Evolutionary conservation across 2,329 filamentous ascomycete species (phyloP), one percentile per base, ranked within the genome.

Genomic region (Diaporthe vaccinii): DNA sequence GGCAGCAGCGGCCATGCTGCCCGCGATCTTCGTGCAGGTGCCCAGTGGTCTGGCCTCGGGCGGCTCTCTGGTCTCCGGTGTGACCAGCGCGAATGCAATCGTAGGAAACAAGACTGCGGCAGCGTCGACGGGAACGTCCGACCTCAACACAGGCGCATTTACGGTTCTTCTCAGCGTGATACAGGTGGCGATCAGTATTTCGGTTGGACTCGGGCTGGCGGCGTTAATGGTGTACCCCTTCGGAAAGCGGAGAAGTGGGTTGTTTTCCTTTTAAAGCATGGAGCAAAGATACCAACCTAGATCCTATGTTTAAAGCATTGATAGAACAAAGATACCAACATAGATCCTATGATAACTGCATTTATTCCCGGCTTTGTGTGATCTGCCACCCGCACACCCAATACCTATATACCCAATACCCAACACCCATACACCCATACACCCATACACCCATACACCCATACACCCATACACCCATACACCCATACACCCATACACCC

Each of bases 1-100:
- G 3, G 95, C 95, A 0, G 95, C 95, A 0, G 94, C 95, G 0
- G 93, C 94, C 1, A 94, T 98, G 88, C 85, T 98, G 14, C 95
- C 95, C 0, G 95, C 93, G 7, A 97, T 98, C 77, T 97, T 97
- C 77, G 89, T 93, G 2, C 91, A 92, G 77, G 91, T 93, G 36
- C 91, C 91, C 0, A 90, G 89, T 28, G 90, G 91, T 39, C 84
- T 93, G n/a, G 91, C 91, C 4, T 90, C 89, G 0, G 87, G 87
- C 39, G 91, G 91, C 1, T 91, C 89, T 20, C 83, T 93, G 25
- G 82, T 92, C 7, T 88, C 89, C 10, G 91, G 91, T 22, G 84
- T 93, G 73, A 86, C 85, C 6, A 88, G 86, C 8, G 91, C 91
- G 0, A 86, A 92, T 76, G 84, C 88, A 71, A 86, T 91, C 59